These are phyloP conservation scores for Pisolithus albus DNA, from an alignment of 768 basidiomycete genomes.

Conservation along the genomic window DNA sequence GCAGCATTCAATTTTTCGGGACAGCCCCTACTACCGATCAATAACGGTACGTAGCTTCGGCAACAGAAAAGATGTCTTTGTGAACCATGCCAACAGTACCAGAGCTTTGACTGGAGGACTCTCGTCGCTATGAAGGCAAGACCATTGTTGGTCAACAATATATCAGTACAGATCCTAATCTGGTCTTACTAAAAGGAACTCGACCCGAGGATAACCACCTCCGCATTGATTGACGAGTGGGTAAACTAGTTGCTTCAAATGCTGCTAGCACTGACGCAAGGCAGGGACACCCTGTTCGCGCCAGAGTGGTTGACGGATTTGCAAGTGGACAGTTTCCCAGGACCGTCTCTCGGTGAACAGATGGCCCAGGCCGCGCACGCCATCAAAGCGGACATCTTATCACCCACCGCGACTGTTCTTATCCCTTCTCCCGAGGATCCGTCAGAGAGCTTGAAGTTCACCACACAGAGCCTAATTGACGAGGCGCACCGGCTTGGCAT, in stretches of 20 bases:
- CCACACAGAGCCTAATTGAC: conserved; percentile 61
- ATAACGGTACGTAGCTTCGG: conserved; percentile 48
- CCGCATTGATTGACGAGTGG: conserved; percentile 63
- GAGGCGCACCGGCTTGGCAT: conserved; percentile 59
- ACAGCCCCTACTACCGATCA: conserved; percentile 52
- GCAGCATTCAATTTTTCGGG: conserved; percentile 52
- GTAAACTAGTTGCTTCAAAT: conserved; percentile 12
- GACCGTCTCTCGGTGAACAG: conserved; percentile 47
- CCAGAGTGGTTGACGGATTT: conserved; percentile 66
- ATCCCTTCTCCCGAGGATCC: conserved; percentile 39
- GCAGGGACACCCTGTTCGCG: conserved; percentile 35
- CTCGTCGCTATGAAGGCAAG: conserved; percentile 62
- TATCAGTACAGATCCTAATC: neutral
- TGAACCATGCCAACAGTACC: conserved; percentile 41
- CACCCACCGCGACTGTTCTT: conserved; percentile 43
- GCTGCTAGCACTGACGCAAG: neutral
- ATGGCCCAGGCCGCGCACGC: conserved; percentile 63
- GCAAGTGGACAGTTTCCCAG: conserved; percentile 56
- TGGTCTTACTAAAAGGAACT: conserved; percentile 32
- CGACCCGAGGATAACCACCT: conserved; percentile 49
- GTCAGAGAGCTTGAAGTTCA: conserved; percentile 46
- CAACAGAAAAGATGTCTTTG: neutral
- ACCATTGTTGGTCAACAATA: neutral
- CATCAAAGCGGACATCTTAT: conserved; percentile 60
- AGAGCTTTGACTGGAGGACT: conserved; percentile 81